Base-by-base conservation (phyloP, 805 yeast genomes). In the Saccharomycopsis lassenensis region DNA sequence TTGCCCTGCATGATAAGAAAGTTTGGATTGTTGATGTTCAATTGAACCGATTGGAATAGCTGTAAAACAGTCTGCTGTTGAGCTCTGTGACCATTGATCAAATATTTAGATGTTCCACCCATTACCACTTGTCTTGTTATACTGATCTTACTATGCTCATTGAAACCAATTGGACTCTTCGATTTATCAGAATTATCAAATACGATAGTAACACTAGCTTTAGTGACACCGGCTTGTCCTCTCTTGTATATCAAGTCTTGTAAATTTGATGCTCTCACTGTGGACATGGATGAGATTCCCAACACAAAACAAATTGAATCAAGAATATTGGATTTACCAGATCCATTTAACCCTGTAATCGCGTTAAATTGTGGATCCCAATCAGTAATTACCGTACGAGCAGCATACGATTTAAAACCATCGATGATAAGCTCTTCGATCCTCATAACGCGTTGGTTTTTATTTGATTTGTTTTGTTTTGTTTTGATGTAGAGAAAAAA, bases 351-450 rank as follows among this genome's bases (percentile, higher is more conserved):
- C 5, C 99, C 99, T 0, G 98, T 93, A 54, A 91, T 89, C 49
- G 97, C 95, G 59, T 93, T 91, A 61, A 91, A 93, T 58, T 82
- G 94, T 1, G 83, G 71, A 57, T 91, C 99, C 98, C 98, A 93
- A 19, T 77, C 82, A 2, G 94, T 72, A 22, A 91, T 83, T 21
- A 87, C 96, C 1, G 98, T 91, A 62, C 97, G 78, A 1, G 94
- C 81, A 19, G 97, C 95, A 51, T 91, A 91, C 16, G 96, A 85
- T 62, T 91, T 91, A 71, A 91, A 91, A 30, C 99, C 99, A 59
- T 91, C 98, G 32, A 91, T 77, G 44, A 91, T 87, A 39, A 91
- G 71, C 54, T 93, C 98, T 53, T 89, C 95, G n/a, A 91, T 94
- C 57, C 72, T 74, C 96, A 87, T 87, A 7, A 6, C 19, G 5